Evolutionary conservation across 805 yeast species (phyloP).

Genomic region (Ogataea methylovora): DNA sequence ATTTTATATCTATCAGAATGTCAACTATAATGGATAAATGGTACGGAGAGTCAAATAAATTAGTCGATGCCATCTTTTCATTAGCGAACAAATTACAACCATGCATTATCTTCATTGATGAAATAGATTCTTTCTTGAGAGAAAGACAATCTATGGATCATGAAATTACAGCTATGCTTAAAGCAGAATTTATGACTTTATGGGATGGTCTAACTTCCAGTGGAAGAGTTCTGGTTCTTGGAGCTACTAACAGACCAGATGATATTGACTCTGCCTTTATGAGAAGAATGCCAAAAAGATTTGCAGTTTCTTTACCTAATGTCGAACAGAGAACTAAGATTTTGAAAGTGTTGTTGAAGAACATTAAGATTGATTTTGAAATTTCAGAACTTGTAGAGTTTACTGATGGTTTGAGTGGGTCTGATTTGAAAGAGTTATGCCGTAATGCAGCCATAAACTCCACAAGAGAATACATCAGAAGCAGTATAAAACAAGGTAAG

Average conservation of each 20-base stretch:
- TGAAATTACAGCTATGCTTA: constrained; percentile 89
- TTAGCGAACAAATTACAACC: constrained; percentile 87
- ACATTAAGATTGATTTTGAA: constrained; percentile 63
- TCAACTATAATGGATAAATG: constrained; percentile 94
- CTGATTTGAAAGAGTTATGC: constrained; percentile 85
- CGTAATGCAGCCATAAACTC: constrained; percentile 90
- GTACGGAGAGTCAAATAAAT: constrained; percentile 95
- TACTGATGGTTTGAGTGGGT: constrained; percentile 80
- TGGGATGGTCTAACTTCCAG: constrained; percentile 85
- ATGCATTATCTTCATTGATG: constrained; percentile 92
- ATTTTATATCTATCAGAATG: constrained; percentile 85
- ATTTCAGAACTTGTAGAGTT: constrained; percentile 47
- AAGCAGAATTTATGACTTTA: constrained; percentile 94
- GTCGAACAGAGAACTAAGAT: constrained; percentile 62
- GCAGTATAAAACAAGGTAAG: constrained; percentile 40
- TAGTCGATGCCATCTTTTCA: constrained; percentile 87
- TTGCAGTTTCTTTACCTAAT: constrained; percentile 70
- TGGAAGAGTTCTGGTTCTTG: constrained; percentile 83
- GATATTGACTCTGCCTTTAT: constrained; percentile 91
- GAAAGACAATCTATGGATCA: constrained; percentile 82
- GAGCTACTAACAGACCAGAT: constrained; percentile 88
- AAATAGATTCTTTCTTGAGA: constrained; percentile 88
- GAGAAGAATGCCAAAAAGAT: constrained; percentile 88
- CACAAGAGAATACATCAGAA: constrained; percentile 71
- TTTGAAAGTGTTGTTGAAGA: constrained; percentile 58